These are phyloP conservation scores for Auricularia cornea DNA, from an alignment of 768 basidiomycete species.

Conservation along the genomic window DNA sequence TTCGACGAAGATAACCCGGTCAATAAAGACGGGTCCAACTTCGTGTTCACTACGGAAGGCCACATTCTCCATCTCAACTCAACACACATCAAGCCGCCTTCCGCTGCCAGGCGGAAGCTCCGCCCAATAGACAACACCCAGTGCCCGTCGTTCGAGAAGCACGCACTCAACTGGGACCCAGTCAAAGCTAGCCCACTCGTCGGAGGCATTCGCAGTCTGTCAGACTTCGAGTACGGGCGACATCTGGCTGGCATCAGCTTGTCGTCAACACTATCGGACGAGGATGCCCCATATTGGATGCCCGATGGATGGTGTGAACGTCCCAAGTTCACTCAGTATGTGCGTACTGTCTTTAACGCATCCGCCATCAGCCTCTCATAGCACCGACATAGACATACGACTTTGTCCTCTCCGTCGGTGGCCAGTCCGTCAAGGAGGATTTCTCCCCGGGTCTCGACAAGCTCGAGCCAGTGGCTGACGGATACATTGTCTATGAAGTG, in stretches of 20 bases:
- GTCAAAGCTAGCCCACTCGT: conserved; percentile 40
- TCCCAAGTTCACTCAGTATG: conserved; percentile 60
- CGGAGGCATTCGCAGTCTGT: conserved; percentile 60
- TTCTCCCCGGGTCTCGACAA: conserved; percentile 59
- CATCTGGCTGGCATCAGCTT: conserved; percentile 50
- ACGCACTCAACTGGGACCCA: conserved; percentile 24
- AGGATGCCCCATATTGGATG: conserved; percentile 40
- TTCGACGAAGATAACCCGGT: conserved; percentile 81
- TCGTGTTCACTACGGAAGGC: conserved; percentile 93
- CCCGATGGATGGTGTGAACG: conserved; percentile 67
- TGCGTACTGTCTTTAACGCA: conserved; percentile 28
- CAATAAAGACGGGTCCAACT: conserved; percentile 71
- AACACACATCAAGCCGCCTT: conserved; percentile 45
- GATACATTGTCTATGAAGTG: conserved; percentile 68
- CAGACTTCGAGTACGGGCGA: conserved; percentile 76
- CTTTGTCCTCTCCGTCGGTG: conserved; percentile 64
- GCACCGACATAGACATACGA: conserved; percentile 60
- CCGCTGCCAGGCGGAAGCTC: conserved; percentile 49
- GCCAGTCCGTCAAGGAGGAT: conserved; percentile 53
- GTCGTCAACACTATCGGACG: conserved; percentile 35
- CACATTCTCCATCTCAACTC: conserved; percentile 68
- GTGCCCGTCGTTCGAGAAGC: conserved; percentile 58
- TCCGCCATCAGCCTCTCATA: neutral
- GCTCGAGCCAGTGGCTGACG: conserved; percentile 51
- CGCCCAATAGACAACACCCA: conserved; percentile 58